Base-by-base conservation (phyloP, 2,329 filamentous ascomycete genomes). In the Apiospora pterosperma region DNA sequence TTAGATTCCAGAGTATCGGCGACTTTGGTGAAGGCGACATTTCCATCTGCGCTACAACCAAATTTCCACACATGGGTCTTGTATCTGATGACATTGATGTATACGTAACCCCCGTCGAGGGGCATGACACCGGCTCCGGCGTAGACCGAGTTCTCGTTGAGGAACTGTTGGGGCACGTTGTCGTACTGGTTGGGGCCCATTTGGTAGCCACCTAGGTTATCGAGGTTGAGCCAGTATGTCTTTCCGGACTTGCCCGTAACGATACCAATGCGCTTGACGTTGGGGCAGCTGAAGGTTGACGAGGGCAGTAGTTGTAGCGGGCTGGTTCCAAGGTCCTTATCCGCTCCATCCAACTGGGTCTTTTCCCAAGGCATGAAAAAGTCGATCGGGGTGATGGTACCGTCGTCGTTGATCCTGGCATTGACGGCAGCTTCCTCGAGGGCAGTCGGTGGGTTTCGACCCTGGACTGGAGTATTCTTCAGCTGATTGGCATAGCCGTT, bases 51-150 rank as follows among this genome's bases (percentile, higher is more conserved):
- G 66, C 79, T 76, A 70, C 84, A 87, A 2, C 81, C 80, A 70
- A 88, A 88, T 67, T 87, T 84, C 78, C 87, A 88, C 21, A 86
- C 83, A 61, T 84, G 80, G 0, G 84, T 84, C 16, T 81, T 79
- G 68, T 83, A 84, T 68, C 83, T 79, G 62, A 87, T 85, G 5
- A 86, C 77, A 64, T 79, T 81, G 70, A 82, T 79, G 71, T 83
- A 83, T 62, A 84, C 76, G 67, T 83, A 84, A 21, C 81, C 81
- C 16, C 80, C 81, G 41, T 79, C 79, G 0, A 79, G 69, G 4
- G 81, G 82, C 71, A 81, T 79, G 2, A 81, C 78, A 60, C 81
- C 82, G 6, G 81, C 81, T 48, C 79, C 81, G 19, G 80, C 75
- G 65, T 83, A 84, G 2, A 83, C 81, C 1, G 81, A 81, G 65